Conservation (phyloP, 2,329 filamentous ascomycete genomes). For the Rachicladosporium sp. region DNA sequence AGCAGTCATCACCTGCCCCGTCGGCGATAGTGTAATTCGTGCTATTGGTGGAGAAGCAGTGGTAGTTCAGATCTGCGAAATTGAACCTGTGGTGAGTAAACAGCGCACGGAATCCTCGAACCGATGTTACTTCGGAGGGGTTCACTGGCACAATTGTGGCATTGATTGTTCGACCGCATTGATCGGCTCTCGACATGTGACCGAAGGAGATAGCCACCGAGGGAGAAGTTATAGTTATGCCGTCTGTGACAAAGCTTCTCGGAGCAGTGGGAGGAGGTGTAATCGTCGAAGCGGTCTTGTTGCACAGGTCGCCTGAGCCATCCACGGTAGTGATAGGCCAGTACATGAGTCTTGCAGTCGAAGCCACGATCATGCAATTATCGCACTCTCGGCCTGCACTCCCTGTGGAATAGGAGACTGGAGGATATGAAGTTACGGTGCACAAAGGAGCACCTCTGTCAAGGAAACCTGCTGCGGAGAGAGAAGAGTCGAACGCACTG, state of each 20-base stretch:
- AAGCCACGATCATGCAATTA: slow-evolving; percentile 8
- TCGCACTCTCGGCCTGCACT: slow-evolving; percentile 1
- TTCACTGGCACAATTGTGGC: slow-evolving; percentile 11
- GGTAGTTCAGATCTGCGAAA: slow-evolving; percentile 15
- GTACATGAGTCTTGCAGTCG: slow-evolving; percentile 10
- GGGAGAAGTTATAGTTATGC: slow-evolving; percentile 15
- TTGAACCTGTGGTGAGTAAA: slow-evolving; percentile 10
- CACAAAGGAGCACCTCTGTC: slow-evolving; percentile 4
- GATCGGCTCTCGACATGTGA: slow-evolving; percentile 9
- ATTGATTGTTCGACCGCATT: slow-evolving; percentile 12
- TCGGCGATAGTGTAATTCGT: slow-evolving; percentile 10
- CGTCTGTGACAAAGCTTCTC: slow-evolving; percentile 13
- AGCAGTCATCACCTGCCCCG: slow-evolving; percentile 10
- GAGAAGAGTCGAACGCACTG: slow-evolving; percentile 4
- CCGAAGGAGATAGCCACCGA: slow-evolving; percentile 11
- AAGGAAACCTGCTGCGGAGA: slow-evolving; percentile 1
- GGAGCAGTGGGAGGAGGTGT: slow-evolving; percentile 9
- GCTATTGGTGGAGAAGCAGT: slow-evolving; percentile 9
- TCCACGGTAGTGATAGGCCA: slow-evolving; percentile 11
- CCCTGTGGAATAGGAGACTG: slow-evolving; percentile 5
- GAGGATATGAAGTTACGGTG: slow-evolving; percentile 5
- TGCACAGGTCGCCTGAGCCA: slow-evolving; percentile 6
- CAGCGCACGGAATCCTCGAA: slow-evolving; percentile 9
- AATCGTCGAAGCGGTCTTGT: slow-evolving; percentile 7
- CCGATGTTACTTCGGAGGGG: slow-evolving; percentile 11